phyloP scores from a whole-genome alignment of 2,329 filamentous ascomycete genomes.

The Colletotrichum tanaceti region DNA sequence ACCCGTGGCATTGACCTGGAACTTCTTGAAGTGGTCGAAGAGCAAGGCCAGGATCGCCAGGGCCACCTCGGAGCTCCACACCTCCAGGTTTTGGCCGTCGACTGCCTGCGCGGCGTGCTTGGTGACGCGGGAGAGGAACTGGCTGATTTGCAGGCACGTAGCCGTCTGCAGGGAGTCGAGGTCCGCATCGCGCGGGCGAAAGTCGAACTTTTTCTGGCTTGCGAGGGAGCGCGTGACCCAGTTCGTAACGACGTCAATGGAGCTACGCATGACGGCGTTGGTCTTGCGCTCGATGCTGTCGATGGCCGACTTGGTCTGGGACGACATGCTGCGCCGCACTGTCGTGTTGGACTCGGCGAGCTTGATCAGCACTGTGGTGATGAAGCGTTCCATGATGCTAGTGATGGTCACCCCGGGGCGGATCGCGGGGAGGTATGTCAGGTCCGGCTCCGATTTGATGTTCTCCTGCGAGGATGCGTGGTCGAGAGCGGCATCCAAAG shows the following conservation, averaged over 20 bases:
- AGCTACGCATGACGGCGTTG: constrained; percentile 67
- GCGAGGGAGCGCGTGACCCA: constrained; percentile 80
- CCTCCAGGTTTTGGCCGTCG: constrained; percentile 84
- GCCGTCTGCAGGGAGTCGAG: constrained; percentile 85
- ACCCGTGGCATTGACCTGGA: constrained; percentile 90
- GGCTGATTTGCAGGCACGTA: constrained; percentile 84
- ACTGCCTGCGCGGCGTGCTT: constrained; percentile 74
- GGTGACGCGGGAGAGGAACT: constrained; percentile 79
- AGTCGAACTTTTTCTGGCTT: constrained; percentile 88
- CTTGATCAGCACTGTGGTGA: constrained; percentile 88
- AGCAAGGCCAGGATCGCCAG: constrained; percentile 81
- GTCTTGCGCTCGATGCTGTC: constrained; percentile 88
- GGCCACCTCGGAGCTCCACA: constrained; percentile 86
- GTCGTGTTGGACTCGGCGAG: constrained; percentile 91
- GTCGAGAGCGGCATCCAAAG: constrained; percentile 77
- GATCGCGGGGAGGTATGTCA: constrained; percentile 82
- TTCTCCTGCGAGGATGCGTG: constrained; percentile 81
- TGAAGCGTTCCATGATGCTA: constrained; percentile 92
- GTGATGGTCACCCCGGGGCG: constrained; percentile 88
- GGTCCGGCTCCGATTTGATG: constrained; percentile 85
- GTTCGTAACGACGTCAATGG: constrained; percentile 75
- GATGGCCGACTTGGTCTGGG: constrained; percentile 78
- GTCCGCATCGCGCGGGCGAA: constrained; percentile 85
- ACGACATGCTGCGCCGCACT: constrained; percentile 89
- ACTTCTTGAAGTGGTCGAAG: constrained; percentile 94